Conservation (phyloP, 805 yeast genomes). For the Candida oleophila region DNA sequence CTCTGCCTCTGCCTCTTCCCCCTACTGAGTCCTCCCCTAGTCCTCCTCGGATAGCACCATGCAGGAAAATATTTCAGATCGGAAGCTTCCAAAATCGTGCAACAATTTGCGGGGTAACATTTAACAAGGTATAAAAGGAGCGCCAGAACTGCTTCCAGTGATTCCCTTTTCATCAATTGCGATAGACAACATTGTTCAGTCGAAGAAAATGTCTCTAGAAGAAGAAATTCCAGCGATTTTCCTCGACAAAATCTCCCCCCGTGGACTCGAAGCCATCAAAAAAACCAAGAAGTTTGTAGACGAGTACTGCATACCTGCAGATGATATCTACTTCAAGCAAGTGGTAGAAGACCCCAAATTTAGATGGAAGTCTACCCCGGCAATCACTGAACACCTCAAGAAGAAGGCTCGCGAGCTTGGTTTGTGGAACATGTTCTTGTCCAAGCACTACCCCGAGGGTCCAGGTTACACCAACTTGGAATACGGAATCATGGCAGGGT, state of each 20-base stretch:
- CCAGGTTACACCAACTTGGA: constrained; percentile 62
- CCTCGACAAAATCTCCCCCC: constrained; percentile 32
- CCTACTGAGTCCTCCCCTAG: too few species aligned
- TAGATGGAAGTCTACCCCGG: constrained; percentile 51
- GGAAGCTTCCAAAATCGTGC: too few species aligned
- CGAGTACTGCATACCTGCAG: constrained; percentile 57
- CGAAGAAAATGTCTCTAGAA: constrained; percentile 18
- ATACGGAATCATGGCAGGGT: constrained; percentile 64
- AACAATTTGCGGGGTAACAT: too few species aligned
- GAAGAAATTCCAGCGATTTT: constrained; percentile 44
- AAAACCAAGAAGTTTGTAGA: constrained; percentile 51
- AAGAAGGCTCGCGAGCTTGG: constrained; percentile 51
- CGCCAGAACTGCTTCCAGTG: too few species aligned
- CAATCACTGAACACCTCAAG: constrained; percentile 51
- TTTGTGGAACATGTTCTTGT: constrained; percentile 60
- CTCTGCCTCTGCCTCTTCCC: too few species aligned
- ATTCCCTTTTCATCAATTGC: too few species aligned
- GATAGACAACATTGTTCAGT: too few species aligned
- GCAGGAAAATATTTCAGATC: too few species aligned
- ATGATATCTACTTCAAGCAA: constrained; percentile 41
- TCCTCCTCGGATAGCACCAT: too few species aligned
- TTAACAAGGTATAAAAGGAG: too few species aligned
- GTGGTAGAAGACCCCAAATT: constrained; percentile 35
- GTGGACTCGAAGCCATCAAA: constrained; percentile 38
- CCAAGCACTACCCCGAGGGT: constrained; percentile 47